Conservation (phyloP, 305 asterid species). For the Solanum hybrid region DNA sequence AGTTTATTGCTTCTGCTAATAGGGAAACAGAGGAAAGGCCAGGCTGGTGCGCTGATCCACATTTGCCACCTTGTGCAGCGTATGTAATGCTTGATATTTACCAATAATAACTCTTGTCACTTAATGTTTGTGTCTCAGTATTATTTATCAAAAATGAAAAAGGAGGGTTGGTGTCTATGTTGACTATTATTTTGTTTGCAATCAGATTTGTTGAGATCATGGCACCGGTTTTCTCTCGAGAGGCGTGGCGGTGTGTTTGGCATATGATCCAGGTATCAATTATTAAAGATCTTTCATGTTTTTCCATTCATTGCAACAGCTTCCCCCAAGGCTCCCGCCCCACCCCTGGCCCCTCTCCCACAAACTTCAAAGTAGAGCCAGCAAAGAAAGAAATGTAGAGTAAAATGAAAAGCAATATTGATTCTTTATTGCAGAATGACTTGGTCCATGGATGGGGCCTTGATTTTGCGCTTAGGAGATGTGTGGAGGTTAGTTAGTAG, state of each 20-base stretch:
- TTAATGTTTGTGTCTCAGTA: neutral
- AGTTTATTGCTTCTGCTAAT: conserved; percentile 6
- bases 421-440: conserved; percentile 64
- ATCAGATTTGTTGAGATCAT: conserved; percentile 90
- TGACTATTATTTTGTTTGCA: neutral
- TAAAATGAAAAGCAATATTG: neutral
- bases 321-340: neutral
- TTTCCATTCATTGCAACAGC: neutral
- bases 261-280: conserved; percentile 71
- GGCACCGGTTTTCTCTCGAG: conserved; percentile 95
- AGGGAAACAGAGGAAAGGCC: conserved; percentile 82
- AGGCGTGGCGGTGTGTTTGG: conserved; percentile 95
- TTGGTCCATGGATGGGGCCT: conserved; percentile 98
- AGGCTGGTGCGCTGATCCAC: conserved; percentile 87
- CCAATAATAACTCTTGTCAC: neutral
- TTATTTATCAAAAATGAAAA: neutral
- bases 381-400: neutral
- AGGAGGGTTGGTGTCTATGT: neutral
- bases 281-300: neutral
- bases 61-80: conserved; percentile 96
- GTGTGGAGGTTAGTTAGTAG: conserved; percentile 75
- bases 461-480: conserved; percentile 89
- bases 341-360: neutral
- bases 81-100: conserved; percentile 23
- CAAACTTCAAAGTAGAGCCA: neutral